Evolutionary conservation across 768 basidiomycete species (phyloP).

Genomic region (Tricholoma hemisulphureum): DNA sequence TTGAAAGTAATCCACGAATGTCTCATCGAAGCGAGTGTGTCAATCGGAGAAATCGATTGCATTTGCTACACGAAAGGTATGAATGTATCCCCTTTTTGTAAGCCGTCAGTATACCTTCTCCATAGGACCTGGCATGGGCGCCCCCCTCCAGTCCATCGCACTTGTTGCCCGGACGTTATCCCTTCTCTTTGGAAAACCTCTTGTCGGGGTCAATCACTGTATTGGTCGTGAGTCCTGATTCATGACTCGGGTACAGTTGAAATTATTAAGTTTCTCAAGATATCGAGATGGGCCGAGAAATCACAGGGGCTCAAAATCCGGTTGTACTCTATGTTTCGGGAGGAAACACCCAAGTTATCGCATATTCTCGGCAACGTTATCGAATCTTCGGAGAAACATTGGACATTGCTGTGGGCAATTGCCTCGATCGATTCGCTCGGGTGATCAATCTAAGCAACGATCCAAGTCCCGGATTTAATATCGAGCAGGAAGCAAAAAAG

Average conservation of each 20-base stretch:
- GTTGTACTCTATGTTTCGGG: constrained; percentile 98
- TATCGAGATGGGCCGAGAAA: constrained; percentile 97
- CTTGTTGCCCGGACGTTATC: constrained; percentile 90
- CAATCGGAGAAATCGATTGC: constrained; percentile 81
- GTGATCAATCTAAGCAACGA: constrained; percentile 94
- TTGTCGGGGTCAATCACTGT: constrained; percentile 98
- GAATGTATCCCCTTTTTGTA: constrained; percentile 8
- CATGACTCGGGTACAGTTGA: neutral
- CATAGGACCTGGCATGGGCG: constrained; percentile 98
- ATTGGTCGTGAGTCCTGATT: constrained; percentile 76
- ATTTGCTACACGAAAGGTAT: constrained; percentile 97
- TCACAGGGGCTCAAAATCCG: constrained; percentile 92
- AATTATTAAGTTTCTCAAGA: constrained; percentile 47
- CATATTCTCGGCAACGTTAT: constrained; percentile 96
- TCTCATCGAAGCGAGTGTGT: constrained; percentile 61
- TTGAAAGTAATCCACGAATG: constrained; percentile 79
- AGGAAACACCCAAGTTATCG: constrained; percentile 98
- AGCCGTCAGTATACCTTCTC: neutral
- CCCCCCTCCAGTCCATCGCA: constrained; percentile 92
- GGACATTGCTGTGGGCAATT: constrained; percentile 99
- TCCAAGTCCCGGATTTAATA: constrained; percentile 95
- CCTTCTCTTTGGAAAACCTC: constrained; percentile 83
- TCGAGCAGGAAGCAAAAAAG: constrained; percentile 94
- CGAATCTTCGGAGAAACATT: constrained; percentile 98
- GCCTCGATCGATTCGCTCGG: constrained; percentile 93